Conservation (phyloP, 441 rosid genomes). For the Syzygium malaccense region DNA sequence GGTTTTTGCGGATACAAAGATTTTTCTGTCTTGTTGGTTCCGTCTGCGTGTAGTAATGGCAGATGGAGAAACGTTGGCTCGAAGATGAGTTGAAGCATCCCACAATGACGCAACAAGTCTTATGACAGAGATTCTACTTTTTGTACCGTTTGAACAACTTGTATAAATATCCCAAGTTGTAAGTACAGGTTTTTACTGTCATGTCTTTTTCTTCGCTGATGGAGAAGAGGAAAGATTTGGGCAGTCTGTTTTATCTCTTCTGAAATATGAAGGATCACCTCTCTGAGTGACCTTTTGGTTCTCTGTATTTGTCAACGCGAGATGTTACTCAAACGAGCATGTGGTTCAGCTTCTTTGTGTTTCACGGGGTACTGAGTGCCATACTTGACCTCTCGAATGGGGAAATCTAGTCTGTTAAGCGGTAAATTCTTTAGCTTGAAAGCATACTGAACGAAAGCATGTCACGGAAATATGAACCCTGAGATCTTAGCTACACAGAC, state of each 20-base stretch:
- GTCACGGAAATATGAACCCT: neutral
- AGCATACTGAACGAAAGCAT: neutral
- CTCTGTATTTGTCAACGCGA: neutral
- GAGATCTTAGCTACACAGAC: neutral
- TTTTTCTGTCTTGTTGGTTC: slow-evolving; percentile 11
- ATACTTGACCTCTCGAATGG: neutral
- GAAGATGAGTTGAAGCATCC: neutral
- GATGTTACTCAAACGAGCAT: neutral
- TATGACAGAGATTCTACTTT: neutral
- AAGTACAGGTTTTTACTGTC: slow-evolving; percentile 4
- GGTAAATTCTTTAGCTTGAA: neutral
- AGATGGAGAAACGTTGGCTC: slow-evolving; percentile 19
- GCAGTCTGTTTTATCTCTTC: neutral
- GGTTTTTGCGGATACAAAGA: slow-evolving; percentile 22
- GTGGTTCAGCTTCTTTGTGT: neutral
- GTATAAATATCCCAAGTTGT: slow-evolving; percentile 14
- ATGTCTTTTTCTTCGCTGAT: neutral
- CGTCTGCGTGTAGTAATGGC: slow-evolving; percentile 30
- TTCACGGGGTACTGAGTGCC: neutral
- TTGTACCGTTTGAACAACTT: neutral
- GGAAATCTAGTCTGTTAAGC: neutral
- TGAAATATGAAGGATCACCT: neutral
- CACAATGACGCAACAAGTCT: neutral
- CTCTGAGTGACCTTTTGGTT: neutral
- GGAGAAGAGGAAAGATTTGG: neutral